Base-by-base conservation (phyloP, 345 rosid species). In the Arabis hirsuta region DNA sequence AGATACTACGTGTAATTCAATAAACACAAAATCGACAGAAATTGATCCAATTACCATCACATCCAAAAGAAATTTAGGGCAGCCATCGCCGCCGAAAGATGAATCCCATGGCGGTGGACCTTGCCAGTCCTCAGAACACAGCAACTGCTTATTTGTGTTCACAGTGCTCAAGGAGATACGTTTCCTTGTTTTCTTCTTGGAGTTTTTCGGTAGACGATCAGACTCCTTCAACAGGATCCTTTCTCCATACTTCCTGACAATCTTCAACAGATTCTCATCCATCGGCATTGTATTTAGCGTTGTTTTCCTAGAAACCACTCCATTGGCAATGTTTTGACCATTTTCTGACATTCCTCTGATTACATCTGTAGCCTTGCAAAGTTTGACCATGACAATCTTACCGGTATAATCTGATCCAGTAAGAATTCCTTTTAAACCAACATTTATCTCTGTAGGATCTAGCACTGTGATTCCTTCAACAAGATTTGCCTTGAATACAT, bases 31-130 rank as follows among this genome's bases (percentile, higher is more conserved):
- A 43, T 9, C 3, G 9, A 29, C 14, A 50, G 32, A 24, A 41
- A 60, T 3, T 29, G 60, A 62, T 75, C 3, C 10, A 69, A 39
- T 71, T 83, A 94, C 97, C 97, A 94, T 91, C 75, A 89, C 96
- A 74, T 94, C 98, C 78, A 96, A 89, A 12, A 94, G 85, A 81
- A 94, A 94, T 79, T 88, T 91, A 0, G 97, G 97, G 68, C 74
- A 81, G 46, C 96, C 97, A 83, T 94, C 92, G 55, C 98, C 98
- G 2, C 95, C 92, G 10, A 74, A 65, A 46, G 91, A 83, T 48
- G 78, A 42, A 74, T 91, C 97, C 98, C 97, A 94, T 60, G 96
- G 95, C 7, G 92, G 85, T n/a, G 83, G 87, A 10, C 90, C 96
- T 84, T 84, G 83, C 95, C 97, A 94, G 58, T 83, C 87, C 32